Base-by-base conservation (phyloP, 441 rosid species). In the Pelargonium exstipulatum region DNA sequence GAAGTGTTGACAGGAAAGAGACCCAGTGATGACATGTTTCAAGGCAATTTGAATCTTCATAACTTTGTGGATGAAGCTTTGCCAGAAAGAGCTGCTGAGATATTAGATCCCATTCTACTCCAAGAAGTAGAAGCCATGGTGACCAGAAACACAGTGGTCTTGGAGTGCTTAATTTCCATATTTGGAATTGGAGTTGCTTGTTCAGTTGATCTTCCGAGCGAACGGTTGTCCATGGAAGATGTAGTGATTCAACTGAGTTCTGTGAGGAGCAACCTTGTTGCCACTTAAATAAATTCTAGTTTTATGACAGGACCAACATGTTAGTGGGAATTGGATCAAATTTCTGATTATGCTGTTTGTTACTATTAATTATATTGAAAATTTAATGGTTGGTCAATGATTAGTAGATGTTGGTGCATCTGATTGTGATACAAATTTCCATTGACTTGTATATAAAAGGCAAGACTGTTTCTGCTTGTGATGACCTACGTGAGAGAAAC, bases 151-250 rank as follows among this genome's bases (percentile, higher is more conserved):
- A 13, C 9, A 62, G 32, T 4, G 5, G 12, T 13, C 9, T 0
- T 16, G 22, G 72, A 73, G 20, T 14, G 68, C 46, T 65, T 73
- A 9, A 17, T 0, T 0, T 14, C 63, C 0, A 46, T 73, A 53
- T 46, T 68, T 20, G 29, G 26, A 22, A 32, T 68, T 57, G 76
- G 76, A n/a, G 37, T 68, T 5, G 61, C 71, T 0, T 62, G 65
- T n/a, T 62, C 71, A 0, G 63, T 1, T 10, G 45, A 67, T 17
- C 43, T 22, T 51, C 51, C 72, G 0, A 43, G 8, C 17, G 24
- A 68, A 4, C 32, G 76, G 26, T 1, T 51, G 62, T 18, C 17
- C 17, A 62, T 45, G 1, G 16, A 16, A 0, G 76, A 62, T 1
- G 60, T 22, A 53, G 16, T 53, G 17, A 16, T 22, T 53, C 60